phyloP scores from a whole-genome alignment of 192 early-diverging fungal genomes.

The Gaertneriomyces semiglobifer region DNA sequence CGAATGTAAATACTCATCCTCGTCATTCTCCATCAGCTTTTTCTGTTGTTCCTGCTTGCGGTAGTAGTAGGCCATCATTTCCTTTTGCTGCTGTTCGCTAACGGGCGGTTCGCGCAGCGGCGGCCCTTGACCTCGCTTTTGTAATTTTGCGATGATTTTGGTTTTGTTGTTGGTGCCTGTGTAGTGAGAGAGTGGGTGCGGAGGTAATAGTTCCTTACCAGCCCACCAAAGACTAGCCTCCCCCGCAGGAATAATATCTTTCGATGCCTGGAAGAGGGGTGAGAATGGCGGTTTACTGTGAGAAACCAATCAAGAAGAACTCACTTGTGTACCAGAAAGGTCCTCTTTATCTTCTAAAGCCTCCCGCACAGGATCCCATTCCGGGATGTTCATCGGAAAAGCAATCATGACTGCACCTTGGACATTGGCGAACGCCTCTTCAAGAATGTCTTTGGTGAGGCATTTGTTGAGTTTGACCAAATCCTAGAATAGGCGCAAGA shows the following conservation, averaged over 20 bases:
- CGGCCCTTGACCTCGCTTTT: constrained; percentile 53
- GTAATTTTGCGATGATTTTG: constrained; percentile 53
- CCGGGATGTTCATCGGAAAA: constrained; percentile 56
- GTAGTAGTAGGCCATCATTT: constrained; percentile 63
- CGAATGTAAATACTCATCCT: constrained; percentile 55
- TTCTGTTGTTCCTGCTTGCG: constrained; percentile 61
- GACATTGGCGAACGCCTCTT: constrained; percentile 41
- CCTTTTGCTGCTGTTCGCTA: constrained; percentile 48
- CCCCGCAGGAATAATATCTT: constrained; percentile 38
- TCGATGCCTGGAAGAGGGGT: constrained; percentile 36
- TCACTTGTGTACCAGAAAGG: constrained; percentile 47
- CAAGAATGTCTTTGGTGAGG: constrained; percentile 28
- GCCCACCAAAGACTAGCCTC: constrained; percentile 58
- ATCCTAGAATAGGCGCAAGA: constrained; percentile 25
- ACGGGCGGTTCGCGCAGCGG: constrained; percentile 53
- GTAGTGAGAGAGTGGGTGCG: constrained; percentile 51
- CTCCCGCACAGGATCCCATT: constrained; percentile 50
- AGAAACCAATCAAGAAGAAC: constrained; percentile 4
- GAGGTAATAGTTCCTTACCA: constrained; percentile 50
- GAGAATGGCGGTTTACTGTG: not conserved
- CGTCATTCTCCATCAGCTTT: constrained; percentile 55
- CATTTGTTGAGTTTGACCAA: constrained; percentile 37
- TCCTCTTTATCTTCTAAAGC: constrained; percentile 55
- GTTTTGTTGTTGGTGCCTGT: constrained; percentile 61
- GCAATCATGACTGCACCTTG: constrained; percentile 50